phyloP scores from a whole-genome alignment of 2,329 filamentous ascomycete species.

The Cadophora malorum region DNA sequence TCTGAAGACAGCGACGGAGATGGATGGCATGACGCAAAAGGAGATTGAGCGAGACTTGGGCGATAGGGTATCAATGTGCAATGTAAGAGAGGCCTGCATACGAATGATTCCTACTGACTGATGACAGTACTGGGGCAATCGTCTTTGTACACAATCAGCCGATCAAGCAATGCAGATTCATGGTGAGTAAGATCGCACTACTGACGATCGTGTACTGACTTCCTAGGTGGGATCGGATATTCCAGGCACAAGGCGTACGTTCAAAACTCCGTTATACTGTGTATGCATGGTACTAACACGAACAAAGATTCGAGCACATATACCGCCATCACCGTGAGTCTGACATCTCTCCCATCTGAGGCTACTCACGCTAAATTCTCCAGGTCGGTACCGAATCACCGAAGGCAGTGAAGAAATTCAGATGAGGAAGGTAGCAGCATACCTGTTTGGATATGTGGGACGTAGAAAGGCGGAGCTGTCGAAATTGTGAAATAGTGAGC shows the following conservation, averaged over 20 bases:
- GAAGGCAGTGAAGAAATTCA: constrained; percentile 71
- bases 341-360: not conserved
- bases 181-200: constrained; percentile 41
- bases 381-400: constrained; percentile 62
- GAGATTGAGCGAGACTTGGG: constrained; percentile 62
- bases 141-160: constrained; percentile 64
- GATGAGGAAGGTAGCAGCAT: constrained; percentile 68
- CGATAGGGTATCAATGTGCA: constrained; percentile 70
- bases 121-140: constrained; percentile 62
- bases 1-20: constrained; percentile 64
- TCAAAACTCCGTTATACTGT: not conserved
- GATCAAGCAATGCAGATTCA: constrained; percentile 63
- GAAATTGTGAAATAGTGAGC: constrained; percentile 28
- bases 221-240: constrained; percentile 38
- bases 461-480: constrained; percentile 47
- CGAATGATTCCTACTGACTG: constrained; percentile 83
- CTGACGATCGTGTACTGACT: constrained; percentile 29
- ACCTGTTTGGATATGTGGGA: constrained; percentile 57
- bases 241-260: constrained; percentile 40
- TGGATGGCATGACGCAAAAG: constrained; percentile 59
- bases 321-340: constrained; percentile 63
- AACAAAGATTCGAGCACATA: constrained; percentile 68
- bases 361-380: constrained; percentile 1
- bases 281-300: not conserved
- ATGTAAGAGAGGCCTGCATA: constrained; percentile 71